Conservation (phyloP, 2,329 filamentous ascomycete species). For the Cladosporium sp. region DNA sequence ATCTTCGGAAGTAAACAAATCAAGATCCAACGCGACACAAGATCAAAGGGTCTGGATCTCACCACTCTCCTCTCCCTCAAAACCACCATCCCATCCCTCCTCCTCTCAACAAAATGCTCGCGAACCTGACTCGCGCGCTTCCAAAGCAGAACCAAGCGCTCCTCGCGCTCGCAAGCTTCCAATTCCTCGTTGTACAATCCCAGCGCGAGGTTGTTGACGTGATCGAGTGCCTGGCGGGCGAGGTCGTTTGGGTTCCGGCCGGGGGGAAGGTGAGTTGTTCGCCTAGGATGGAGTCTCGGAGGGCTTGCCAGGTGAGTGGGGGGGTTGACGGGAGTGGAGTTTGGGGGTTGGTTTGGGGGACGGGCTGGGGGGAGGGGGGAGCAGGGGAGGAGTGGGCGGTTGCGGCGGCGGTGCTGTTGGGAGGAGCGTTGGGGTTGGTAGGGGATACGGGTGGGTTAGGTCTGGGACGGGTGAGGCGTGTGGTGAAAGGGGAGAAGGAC, state of each 20-base stretch:
- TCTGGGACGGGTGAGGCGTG: neutral
- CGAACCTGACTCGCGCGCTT: neutral
- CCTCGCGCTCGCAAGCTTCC: slow-evolving; percentile 2
- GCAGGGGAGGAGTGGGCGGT: neutral
- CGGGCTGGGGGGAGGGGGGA: neutral
- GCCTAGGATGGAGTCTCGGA: too few relatives aligned
- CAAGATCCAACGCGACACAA: too few relatives aligned
- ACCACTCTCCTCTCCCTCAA: too few relatives aligned
- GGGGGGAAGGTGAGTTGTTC: neutral
- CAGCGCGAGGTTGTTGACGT: neutral
- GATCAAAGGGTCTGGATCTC: too few relatives aligned
- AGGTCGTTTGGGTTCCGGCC: neutral
- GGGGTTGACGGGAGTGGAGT: neutral
- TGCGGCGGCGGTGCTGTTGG: neutral
- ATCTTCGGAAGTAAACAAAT: too few relatives aligned
- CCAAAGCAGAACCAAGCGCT: neutral
- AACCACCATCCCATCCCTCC: neutral
- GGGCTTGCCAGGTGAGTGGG: neutral
- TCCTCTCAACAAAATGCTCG: neutral
- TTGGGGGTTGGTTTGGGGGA: neutral
- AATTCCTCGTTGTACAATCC: neutral
- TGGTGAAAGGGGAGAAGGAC: neutral
- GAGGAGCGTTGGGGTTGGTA: neutral
- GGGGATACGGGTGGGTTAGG: neutral
- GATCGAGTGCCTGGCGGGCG: neutral